Base-by-base conservation (phyloP, 306 rosid genomes). In the Cotoneaster glaucophyllus region DNA sequence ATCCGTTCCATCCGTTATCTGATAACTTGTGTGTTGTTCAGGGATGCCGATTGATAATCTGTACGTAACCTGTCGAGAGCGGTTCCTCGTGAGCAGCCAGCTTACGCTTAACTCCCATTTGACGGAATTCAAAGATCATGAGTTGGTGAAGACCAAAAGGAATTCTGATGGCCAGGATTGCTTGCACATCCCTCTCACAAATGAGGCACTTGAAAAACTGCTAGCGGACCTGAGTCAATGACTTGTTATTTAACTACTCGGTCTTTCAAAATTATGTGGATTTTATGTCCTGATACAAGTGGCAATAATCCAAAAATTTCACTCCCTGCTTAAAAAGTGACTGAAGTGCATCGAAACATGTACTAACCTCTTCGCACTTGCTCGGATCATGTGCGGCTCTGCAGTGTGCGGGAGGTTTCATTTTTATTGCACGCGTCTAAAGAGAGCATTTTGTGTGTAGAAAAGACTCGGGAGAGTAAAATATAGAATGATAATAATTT, bases 41-140 rank as follows among this genome's bases (percentile, higher is more conserved):
- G 99, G 97, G 76, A 92, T 95, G 97, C 88, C 93, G 10, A 81
- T 87, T 70, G 87, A 71, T 66, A 84, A 80, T 74, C 89, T 95
- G 48, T 95, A 86, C 67, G 67, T 93, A 12, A 82, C 67, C 64
- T 92, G 97, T 81, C 87, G 96, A 58, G 97, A 95, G 79, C 90
- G 88, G 68, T 95, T 95, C 86, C 89, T 95, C 4, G 91, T 90
- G 59, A 90, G 93, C 75, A 90, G 91, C 87, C 96, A 87, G 83
- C 83, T 88, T 79, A 90, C 95, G 10, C 83, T 95, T 31, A 95
- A 90, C 79, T 84, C 97, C 74, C 97, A 92, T 86, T 82, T 95
- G 83, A 90, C 97, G 3, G 97, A 92, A 82, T 90, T 95, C 83
- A 90, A 90, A 67, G 98, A 95, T 82, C 98, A 95, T 43, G 98